Evolutionary conservation across 2,329 filamentous ascomycete genomes (phyloP), one percentile per base, ranked within the genome.

Genomic region (Verticillium tricorpus): DNA sequence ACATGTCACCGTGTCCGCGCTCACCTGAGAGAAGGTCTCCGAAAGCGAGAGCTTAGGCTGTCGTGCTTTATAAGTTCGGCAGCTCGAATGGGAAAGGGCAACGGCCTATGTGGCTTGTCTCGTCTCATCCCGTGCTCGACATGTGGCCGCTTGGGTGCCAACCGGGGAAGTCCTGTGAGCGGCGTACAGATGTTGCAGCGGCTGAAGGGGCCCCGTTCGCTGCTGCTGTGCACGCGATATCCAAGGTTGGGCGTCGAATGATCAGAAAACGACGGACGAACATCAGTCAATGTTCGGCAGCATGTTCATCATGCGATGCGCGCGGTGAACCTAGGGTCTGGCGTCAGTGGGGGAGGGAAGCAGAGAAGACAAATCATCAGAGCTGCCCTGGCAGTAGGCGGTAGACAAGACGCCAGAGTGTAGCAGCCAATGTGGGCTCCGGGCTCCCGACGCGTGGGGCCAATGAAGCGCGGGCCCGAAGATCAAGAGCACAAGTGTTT

Each of bases 81-180:
- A 57, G 28, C 31, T 25, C 28, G 17, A 34, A 57, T 14, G 28
- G 55, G 54, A 32, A 22, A 58, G 60, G 60, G 63, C 64, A 64
- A 64, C 62, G 67, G 71, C 71, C 72, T 71, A 72, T 71, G 71
- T 74, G 73, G 69, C 70, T 76, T 76, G 76, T 75, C 73, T 52
- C 45, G 45, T 52, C 45, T 75, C 71, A 74, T 67, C 61, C 65
- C 67, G 67, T 70, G 66, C 65, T 67, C 67, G 56, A 57, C 59
- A 60, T 63, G 61, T 63, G 63, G 64, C 64, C 55, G 61, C 64
- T 64, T 66, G 63, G 66, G 66, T 65, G 67, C 60, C 61, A 57
- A 25, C 62, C 62, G 60, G 60, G 63, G 64, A 65, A 60, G 32
- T 58, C 50, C 9, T 19, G 19, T 52, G 45, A 52, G 22, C 45